phyloP scores from a whole-genome alignment of 2,329 filamentous ascomycete genomes.

The Xylariaceae sp. region DNA sequence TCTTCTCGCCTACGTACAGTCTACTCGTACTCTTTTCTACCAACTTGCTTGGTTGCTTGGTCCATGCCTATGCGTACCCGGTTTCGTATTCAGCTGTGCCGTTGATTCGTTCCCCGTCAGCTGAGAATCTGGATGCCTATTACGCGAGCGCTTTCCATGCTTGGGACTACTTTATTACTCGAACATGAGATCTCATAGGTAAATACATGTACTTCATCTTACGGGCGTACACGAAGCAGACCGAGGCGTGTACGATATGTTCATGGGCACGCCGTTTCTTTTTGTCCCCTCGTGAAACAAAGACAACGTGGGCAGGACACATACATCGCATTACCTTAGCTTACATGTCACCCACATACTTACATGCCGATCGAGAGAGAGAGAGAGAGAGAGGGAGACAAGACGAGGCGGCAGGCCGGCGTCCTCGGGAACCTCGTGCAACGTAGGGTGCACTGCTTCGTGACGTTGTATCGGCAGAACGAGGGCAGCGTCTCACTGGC shows the following conservation, averaged over 20 bases:
- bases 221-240: constrained; percentile 1
- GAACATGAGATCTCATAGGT: background rate
- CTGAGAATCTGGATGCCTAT: constrained; percentile 6
- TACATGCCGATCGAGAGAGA: background rate
- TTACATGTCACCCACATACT: no score
- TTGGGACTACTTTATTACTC: no score
- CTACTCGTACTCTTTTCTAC: background rate
- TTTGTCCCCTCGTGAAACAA: no score
- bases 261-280: background rate
- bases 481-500: no score
- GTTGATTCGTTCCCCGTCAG: constrained; percentile 3
- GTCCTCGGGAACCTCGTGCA: background rate
- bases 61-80: background rate
- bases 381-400: background rate
- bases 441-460: background rate
- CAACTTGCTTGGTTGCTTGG: background rate
- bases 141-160: background rate
- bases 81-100: constrained; percentile 12
- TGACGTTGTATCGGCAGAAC: background rate
- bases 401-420: background rate
- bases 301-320: no score
- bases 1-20: background rate
- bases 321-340: no score
- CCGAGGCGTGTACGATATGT: background rate
- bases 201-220: no score